phyloP scores from a whole-genome alignment of 345 rosid genomes.

The Geranium rotundifolium region DNA sequence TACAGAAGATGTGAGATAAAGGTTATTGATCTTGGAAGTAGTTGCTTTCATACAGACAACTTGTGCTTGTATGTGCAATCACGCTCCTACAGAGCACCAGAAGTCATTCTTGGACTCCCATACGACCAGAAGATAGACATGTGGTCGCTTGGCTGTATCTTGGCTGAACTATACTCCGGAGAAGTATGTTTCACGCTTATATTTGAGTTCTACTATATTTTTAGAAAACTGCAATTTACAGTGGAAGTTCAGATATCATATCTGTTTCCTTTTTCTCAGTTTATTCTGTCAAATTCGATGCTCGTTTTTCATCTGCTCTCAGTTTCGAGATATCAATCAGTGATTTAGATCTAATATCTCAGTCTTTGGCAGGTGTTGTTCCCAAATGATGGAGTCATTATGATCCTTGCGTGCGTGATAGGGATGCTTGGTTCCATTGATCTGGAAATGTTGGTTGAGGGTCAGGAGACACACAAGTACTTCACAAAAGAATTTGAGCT shows the following conservation, averaged over 20 bases:
- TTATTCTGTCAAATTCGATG: background rate
- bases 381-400: constrained; percentile 65
- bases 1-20: constrained; percentile 68
- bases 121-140: constrained; percentile 81
- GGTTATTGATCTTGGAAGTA: constrained; percentile 97
- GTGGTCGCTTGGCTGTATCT: constrained; percentile 95
- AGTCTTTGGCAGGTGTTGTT: constrained; percentile 55
- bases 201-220: background rate
- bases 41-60: constrained; percentile 79
- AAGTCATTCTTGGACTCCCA: constrained; percentile 88
- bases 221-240: too few species aligned
- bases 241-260: too few species aligned
- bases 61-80: constrained; percentile 83
- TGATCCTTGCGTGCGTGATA: constrained; percentile 67
- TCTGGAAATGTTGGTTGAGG: constrained; percentile 59
- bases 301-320: background rate
- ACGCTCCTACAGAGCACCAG: constrained; percentile 95
- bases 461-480: constrained; percentile 75
- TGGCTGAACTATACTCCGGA: constrained; percentile 85
- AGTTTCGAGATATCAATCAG: background rate
- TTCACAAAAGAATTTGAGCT: constrained; percentile 75
- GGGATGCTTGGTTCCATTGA: constrained; percentile 77
- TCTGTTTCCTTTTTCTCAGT: background rate
- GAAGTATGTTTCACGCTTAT: constrained; percentile 39
- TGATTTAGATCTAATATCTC: background rate